phyloP scores from a whole-genome alignment of 164 flowering plant species.

The Aristolochia contorta region DNA sequence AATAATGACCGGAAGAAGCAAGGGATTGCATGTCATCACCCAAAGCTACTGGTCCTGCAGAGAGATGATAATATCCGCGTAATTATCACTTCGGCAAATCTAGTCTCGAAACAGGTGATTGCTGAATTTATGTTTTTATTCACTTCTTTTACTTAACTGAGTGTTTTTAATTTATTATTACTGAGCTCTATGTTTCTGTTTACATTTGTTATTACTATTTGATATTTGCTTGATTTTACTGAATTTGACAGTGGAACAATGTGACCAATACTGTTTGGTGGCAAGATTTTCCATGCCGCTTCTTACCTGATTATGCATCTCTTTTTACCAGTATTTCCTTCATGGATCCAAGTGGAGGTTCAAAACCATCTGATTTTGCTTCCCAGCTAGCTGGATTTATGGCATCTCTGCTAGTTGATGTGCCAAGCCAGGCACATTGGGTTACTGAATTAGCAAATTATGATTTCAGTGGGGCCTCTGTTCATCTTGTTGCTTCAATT shows the following conservation, averaged over 20 bases:
- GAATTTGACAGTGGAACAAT: slow-evolving; percentile 56
- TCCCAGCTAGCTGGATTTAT: slow-evolving; percentile 85
- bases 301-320: slow-evolving; percentile 41
- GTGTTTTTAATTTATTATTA: neutral
- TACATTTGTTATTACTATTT: neutral
- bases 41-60: slow-evolving; percentile 71
- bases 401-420: slow-evolving; percentile 65
- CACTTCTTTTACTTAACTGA: neutral
- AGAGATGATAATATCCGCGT: slow-evolving; percentile 70
- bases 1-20: slow-evolving; percentile 57
- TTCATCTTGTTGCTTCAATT: slow-evolving; percentile 67
- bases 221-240: neutral
- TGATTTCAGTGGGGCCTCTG: slow-evolving; percentile 51
- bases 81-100: slow-evolving; percentile 78
- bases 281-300: slow-evolving; percentile 83
- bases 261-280: slow-evolving; percentile 95
- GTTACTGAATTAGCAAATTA: slow-evolving; percentile 60
- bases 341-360: slow-evolving; percentile 19
- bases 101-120: slow-evolving; percentile 72
- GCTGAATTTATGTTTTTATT: neutral
- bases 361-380: slow-evolving; percentile 57
- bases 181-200: neutral
- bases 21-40: slow-evolving; percentile 95
- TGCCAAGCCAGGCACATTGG: slow-evolving; percentile 76
- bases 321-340: slow-evolving; percentile 34